Percentiles rank a stretch among this genome's conserved stretches.
Evolutionary conservation across 331 rosid genomes (phyloP).

Genomic region (Saraca asoca): DNA sequence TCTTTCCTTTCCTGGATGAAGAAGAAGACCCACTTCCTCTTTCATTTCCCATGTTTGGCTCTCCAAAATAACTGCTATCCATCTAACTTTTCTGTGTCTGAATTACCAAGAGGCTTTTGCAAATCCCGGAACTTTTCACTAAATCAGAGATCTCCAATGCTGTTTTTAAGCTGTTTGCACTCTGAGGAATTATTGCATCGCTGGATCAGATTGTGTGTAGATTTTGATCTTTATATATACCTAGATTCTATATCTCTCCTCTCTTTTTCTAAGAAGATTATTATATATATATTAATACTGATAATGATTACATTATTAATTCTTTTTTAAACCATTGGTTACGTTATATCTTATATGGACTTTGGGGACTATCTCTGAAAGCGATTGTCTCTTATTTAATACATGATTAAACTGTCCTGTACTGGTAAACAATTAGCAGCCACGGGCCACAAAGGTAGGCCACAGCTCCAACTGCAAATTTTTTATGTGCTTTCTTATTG

Average conservation of each 20-base stretch:
- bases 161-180: too few species aligned
- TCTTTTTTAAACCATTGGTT: too few species aligned
- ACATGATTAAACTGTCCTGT: conserved; percentile 38
- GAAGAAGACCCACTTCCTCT: conserved; percentile 63
- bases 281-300: too few species aligned
- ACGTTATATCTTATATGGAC: too few species aligned
- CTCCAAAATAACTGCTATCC: conserved; percentile 86
- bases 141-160: too few species aligned
- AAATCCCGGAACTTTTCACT: too few species aligned
- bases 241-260: too few species aligned
- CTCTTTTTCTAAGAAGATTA: too few species aligned
- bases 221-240: too few species aligned
- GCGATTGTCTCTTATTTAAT: conserved; percentile 73
- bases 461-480: conserved; percentile 24
- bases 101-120: not conserved
- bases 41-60: conserved; percentile 73
- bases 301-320: too few species aligned
- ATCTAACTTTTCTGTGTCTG: conserved; percentile 32
- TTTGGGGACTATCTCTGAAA: conserved; percentile 60
- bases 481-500: conserved; percentile 15
- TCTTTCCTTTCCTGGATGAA: conserved; percentile 75
- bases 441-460: conserved; percentile 50
- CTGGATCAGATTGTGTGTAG: too few species aligned
- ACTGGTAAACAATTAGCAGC: conserved; percentile 29
- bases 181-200: too few species aligned